Evolutionary conservation across 192 early-diverging fungal species (phyloP), one percentile per base, ranked within the genome.

Genomic region (Helicostylum pulchrum): DNA sequence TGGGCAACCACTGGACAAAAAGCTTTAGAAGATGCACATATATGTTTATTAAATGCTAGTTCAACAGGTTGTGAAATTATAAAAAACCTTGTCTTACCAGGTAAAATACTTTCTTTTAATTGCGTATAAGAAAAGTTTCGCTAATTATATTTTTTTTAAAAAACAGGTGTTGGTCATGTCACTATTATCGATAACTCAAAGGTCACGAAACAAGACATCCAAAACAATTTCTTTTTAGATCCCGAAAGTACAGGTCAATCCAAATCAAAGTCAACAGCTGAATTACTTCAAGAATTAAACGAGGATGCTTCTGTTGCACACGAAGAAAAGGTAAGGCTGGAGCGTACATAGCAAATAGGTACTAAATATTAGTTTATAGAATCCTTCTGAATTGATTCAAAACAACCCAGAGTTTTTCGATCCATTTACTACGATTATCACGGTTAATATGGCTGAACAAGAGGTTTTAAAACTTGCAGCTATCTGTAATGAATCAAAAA

Each of bases 81-180:
- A 46, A 99, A 99, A 73, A 96, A 99, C 70, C 81, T 99, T 26
- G 86, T 98, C 53, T 81, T 99, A 55, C 95, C 97, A 72, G 97
- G 96, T 91, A 83, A 68, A 34, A 42, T 0, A 7, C 36, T 39
- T 4, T 39, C 4, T 39, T 39, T 39, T 10, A n/a, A n/a, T n/a
- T n/a, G n/a, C n/a, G n/a, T n/a, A n/a, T 47, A 3, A 53, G 1
- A 56, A 23, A 7, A 58, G 21, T 34, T 4, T 51, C 2, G n/a
- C n/a, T 53, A 10, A 58, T 26, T n/a, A 46, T 19, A 46, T n/a
- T 48, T 7, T 10, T n/a, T n/a, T n/a, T n/a, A n/a, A n/a, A 1
- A 8, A 53, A 45, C 51, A 98, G 96, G 91, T 8, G 90, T 98
- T 69, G 95, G 95, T 23, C 76, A 83, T 23, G 93, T 95, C 68